Evolutionary conservation across 345 rosid species (phyloP).

Genomic region (Euclidium syriacum): DNA sequence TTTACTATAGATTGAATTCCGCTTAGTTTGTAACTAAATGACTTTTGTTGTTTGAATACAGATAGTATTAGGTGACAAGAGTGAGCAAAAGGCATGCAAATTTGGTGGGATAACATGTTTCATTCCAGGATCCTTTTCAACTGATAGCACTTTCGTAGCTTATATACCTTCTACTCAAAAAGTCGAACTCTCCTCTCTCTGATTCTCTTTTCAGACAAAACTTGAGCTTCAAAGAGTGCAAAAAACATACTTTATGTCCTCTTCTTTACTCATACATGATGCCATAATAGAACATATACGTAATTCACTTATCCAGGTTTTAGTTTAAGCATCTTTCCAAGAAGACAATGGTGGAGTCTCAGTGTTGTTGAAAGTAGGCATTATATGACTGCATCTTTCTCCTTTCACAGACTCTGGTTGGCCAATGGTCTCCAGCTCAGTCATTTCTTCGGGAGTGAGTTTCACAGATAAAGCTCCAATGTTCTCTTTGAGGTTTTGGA

Average conservation of each 20-base stretch:
- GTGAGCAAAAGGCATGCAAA: conserved; percentile 78
- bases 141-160: conserved; percentile 68
- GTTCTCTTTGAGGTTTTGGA: conserved; percentile 48
- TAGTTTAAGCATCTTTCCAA: conserved; percentile 32
- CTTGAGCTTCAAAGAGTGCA: no score
- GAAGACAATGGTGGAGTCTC: conserved; percentile 49
- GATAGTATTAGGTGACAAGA: conserved; percentile 77
- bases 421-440: conserved; percentile 41
- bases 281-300: no score
- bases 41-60: conserved; percentile 25
- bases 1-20: background rate
- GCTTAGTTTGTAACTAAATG: background rate
- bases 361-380: conserved; percentile 8
- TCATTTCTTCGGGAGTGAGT: conserved; percentile 41
- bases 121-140: conserved; percentile 85
- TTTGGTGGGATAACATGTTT: conserved; percentile 79
- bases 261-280: no score
- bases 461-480: conserved; percentile 45
- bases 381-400: background rate
- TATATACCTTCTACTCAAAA: conserved; percentile 74
- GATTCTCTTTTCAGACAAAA: no score
- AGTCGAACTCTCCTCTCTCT: conserved; percentile 90
- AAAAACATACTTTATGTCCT: no score
- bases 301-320: no score
- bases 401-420: conserved; percentile 35